Evolutionary conservation across 1,284 basidiomycete genomes (phyloP), one percentile per base, ranked within the genome.

Genomic region (Sphaerobolus stellatus): DNA sequence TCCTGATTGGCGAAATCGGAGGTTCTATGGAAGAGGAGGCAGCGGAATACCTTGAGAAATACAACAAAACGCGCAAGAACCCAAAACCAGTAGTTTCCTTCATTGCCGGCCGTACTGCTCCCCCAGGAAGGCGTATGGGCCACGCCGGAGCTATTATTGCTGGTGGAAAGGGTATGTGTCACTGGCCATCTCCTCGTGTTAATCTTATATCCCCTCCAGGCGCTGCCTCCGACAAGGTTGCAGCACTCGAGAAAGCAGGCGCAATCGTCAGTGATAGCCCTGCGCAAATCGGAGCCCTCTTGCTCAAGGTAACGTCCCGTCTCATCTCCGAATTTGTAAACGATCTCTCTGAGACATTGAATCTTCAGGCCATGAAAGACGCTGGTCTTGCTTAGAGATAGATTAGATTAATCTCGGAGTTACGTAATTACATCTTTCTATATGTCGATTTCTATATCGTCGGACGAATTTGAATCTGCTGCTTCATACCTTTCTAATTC

Each of bases 11-110:
- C 62, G 97, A 99, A 75, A 99, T 99, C 66, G 97, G 97, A 64
- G 97, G 97, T 27, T 89, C 90, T 18, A 99, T 98, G 95, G 97
- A 99, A 75, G 97, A 99, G 72, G 96, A 99, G 63, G 97, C 97
- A 16, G 97, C 97, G 4, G 97, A 95, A 66, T 97, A 95, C 75
- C 79, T 99, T 55, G 88, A 91, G 70, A 80, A 84, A 72, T 89
- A 93, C 80, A 99, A 99, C 83, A 90, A 92, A 74, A 92, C 90
- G 41, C 82, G 90, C 41, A 74, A 76, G 58, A 81, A 89, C 65
- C 92, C 92, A 60, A 99, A 99, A 75, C 97, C 97, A 52, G 94
- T 99, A 41, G 94, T 99, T 56, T 92, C 90, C 51, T 99, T 99
- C 75, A 98, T 99, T 67, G 97, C 97, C 58, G 97, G 94, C 56